Evolutionary conservation across 192 early-diverging fungal species (phyloP), one percentile per base, ranked within the genome.

Genomic region (Podila epicladia): DNA sequence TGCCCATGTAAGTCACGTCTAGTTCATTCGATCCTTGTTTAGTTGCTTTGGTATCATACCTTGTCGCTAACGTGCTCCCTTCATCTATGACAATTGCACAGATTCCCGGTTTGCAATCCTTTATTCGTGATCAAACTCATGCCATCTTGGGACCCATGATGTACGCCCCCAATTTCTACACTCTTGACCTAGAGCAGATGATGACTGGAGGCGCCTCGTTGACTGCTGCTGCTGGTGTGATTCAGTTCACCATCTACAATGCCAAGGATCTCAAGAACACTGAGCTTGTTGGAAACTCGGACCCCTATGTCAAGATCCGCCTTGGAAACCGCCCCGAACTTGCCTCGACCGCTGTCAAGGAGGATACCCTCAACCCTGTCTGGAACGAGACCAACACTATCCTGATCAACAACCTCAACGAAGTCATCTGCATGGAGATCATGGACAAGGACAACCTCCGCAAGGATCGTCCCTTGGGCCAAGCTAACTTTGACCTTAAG

Each of bases 261-360:
- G 98, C 94, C 26, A 92, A 90, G 58, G 89, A 88, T 9, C 82
- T 99, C 64, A 93, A 91, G 82, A 98, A 98, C 82, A 83, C 87
- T 29, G 98, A 98, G 78, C 84, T 94, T 20, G 90, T 96, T 64
- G 95, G 96, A 71, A 93, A 89, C 68, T 90, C 93, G 24, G 98
- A 99, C 80, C 98, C 98, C 29, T 97, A 95, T 73, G 86, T 93
- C 59, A 83, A 79, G 15, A 83, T 98, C 61, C 89, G 86, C 12
- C 83, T 97, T 65, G 93, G 90, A 61, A 92, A 93, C 60, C 89
- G 91, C 15, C 87, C 88, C 63, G 88, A 85, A 35, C 64, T 93
- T 4, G 89, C 75, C 17, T 70, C 87, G 11, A 95, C 96, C 0
- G 88, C 87, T 33, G 78, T 82, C 6, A 89, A 95, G 58, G 82